Base-by-base conservation (phyloP, 2,329 filamentous ascomycete genomes). In the Aspergillus flavus region DNA sequence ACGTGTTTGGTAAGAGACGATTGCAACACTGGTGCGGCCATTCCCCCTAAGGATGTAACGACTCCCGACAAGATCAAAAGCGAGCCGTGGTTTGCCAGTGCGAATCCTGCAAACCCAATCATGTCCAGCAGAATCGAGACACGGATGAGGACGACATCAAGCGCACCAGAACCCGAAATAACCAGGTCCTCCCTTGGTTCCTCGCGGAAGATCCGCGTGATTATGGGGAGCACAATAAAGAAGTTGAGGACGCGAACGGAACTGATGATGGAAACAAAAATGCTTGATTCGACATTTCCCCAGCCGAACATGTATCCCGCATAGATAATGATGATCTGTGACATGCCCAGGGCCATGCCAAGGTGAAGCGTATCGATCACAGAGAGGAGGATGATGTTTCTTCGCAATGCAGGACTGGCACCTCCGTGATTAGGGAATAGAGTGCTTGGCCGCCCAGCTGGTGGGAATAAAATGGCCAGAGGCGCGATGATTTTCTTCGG, bases 1-100 rank as follows among this genome's bases (percentile, higher is more conserved):
- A 98, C 90, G 76, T 98, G 95, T 75, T 97, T 98, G 23, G 93
- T 97, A 57, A 97, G 81, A 0, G 91, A 86, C 1, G 91, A 90
- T 73, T 96, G 93, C 57, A 96, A 83, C 0, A 92, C 95, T 1
- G 95, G 94, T 41, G 90, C 90, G 0, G 91, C 94, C 53, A 98
- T 89, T 1, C 94, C 94, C 28, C 94, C 94, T 45, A 96, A 80
- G 0, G 92, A 85, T 1, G 92, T 90, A 21, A 94, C 71, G 52
- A 92, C 82, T 55, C 92, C 94, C 21, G 89, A 90, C 0, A 87
- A 66, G 4, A 92, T 85, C 76, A 97, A 95, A 0, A 91, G 68
- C 0, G 81, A 78, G 3, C 87, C 85, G 1, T 82, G 85, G 1
- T 86, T 84, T 0, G 88, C 85, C 53, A 93, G 77, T 0, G 90